Evolutionary conservation across 2,329 filamentous ascomycete species (phyloP).

Genomic region (Xylariaceae sp.): DNA sequence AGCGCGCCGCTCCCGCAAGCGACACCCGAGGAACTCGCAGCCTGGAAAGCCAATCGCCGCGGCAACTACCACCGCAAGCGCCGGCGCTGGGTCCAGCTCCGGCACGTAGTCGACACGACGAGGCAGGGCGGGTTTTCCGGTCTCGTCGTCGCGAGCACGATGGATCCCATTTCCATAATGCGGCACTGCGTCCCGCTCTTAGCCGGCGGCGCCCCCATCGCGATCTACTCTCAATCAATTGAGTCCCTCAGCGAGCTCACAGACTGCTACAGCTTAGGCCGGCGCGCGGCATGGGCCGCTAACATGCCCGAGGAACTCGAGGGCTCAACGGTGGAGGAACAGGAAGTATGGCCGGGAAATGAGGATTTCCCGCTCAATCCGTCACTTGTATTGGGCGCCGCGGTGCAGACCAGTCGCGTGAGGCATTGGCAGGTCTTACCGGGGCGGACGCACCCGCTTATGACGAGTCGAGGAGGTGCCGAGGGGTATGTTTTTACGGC

Average conservation of each 20-base stretch:
- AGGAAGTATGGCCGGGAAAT: slow-evolving; percentile 55
- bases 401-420: slow-evolving; percentile 75
- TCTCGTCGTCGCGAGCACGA: slow-evolving; percentile 73
- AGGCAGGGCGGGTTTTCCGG: slow-evolving; percentile 76
- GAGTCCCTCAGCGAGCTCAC: slow-evolving; percentile 75
- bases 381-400: slow-evolving; percentile 72
- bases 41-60: slow-evolving; percentile 77
- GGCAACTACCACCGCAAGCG: slow-evolving; percentile 87
- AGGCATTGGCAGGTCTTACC: slow-evolving; percentile 88
- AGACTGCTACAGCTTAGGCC: slow-evolving; percentile 78
- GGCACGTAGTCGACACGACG: slow-evolving; percentile 69
- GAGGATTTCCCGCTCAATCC: slow-evolving; percentile 86
- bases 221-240: slow-evolving; percentile 77
- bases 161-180: slow-evolving; percentile 76
- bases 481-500: slow-evolving; percentile 90
- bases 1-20: slow-evolving; percentile 57
- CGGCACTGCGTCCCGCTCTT: slow-evolving; percentile 74
- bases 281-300: slow-evolving; percentile 70
- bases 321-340: slow-evolving; percentile 44
- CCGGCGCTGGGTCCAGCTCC: slow-evolving; percentile 71
- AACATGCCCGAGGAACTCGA: slow-evolving; percentile 44
- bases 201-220: slow-evolving; percentile 75
- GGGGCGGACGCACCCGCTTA: slow-evolving; percentile 85
- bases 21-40: slow-evolving; percentile 56
- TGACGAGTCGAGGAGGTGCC: slow-evolving; percentile 82